phyloP scores from a whole-genome alignment of 2,329 filamentous ascomycete genomes.

The Trichoderma sp. region DNA sequence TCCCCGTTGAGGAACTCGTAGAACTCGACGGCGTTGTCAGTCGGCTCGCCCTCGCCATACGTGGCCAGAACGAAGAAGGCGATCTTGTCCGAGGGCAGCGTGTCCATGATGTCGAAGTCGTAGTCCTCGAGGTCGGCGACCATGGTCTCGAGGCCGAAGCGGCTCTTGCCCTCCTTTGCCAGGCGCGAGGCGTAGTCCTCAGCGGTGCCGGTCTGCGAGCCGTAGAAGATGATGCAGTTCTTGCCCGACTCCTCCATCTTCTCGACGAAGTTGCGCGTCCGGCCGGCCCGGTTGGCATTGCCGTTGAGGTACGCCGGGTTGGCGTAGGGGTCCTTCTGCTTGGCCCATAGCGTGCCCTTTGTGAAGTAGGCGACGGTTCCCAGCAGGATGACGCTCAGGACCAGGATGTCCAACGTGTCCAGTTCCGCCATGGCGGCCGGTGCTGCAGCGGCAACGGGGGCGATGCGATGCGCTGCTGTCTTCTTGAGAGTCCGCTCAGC shows the following conservation, averaged over 20 bases:
- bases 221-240: conserved; percentile 98
- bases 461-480: background rate
- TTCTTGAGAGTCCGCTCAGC: too few species aligned
- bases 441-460: conserved; percentile 9
- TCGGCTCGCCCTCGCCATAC: conserved; percentile 97
- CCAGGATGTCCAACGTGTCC: conserved; percentile 91
- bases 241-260: conserved; percentile 95
- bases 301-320: conserved; percentile 66
- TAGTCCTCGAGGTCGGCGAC: conserved; percentile 97
- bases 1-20: conserved; percentile 92
- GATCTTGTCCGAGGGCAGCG: conserved; percentile 85
- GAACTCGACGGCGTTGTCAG: conserved; percentile 98
- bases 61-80: conserved; percentile 95
- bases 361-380: conserved; percentile 96
- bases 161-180: conserved; percentile 94
- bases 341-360: conserved; percentile 91
- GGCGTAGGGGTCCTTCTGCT: conserved; percentile 86
- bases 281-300: conserved; percentile 72
- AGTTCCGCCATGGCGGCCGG: conserved; percentile 81
- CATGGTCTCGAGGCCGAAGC: conserved; percentile 97
- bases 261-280: conserved; percentile 89
- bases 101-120: conserved; percentile 91
- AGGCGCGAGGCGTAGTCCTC: conserved; percentile 97
- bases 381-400: conserved; percentile 81
- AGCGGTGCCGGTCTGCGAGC: conserved; percentile 95